Evolutionary conservation across 2,329 filamentous ascomycete genomes (phyloP), one percentile per base, ranked within the genome.

Genomic region (Cyphellophora europaea): DNA sequence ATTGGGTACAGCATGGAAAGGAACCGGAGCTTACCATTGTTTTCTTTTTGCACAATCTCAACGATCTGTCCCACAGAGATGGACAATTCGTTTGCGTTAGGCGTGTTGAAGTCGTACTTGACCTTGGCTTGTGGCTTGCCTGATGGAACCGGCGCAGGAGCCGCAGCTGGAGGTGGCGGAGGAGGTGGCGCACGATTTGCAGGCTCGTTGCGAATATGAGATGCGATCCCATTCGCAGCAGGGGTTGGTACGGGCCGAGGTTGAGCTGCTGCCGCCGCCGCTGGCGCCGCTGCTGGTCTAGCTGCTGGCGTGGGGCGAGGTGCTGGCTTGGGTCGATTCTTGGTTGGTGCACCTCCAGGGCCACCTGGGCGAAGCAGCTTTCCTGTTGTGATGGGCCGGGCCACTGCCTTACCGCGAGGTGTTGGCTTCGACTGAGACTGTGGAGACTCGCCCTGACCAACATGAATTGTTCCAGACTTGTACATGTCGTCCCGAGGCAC

Each of bases 401-500:
- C 78, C 14, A 94, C 73, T 27, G 84, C 83, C 58, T 89, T 95
- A 42, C 78, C 81, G 56, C 84, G 86, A 1, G 91, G 91, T 34
- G 86, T 93, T 2, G 86, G 85, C 48, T 72, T 79, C 5, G 89
- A 95, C 5, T 76, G 67, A 0, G 88, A 93, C 54, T 75, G 88
- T 6, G 89, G 72, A 15, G 86, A 73, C 59, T 96, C 85, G 45
- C 91, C 91, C 28, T 72, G 76, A 29, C 79, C 79, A 1, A 88
- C 94, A 56, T 95, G 91, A 35, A 98, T 78, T 11, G 80, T 80
- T 40, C 84, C 79, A 56, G 87, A 95, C 73, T 98, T 98, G 69
- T 98, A 98, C 44, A 78, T 74, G 59, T 98, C 91, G 31, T 79
- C 79, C 34, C 71, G 60, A 3, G 71, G 64, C 34, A 81, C 72